Conservation (phyloP, 2,329 filamentous ascomycete genomes). For the Pseudogymnoascus sp. region DNA sequence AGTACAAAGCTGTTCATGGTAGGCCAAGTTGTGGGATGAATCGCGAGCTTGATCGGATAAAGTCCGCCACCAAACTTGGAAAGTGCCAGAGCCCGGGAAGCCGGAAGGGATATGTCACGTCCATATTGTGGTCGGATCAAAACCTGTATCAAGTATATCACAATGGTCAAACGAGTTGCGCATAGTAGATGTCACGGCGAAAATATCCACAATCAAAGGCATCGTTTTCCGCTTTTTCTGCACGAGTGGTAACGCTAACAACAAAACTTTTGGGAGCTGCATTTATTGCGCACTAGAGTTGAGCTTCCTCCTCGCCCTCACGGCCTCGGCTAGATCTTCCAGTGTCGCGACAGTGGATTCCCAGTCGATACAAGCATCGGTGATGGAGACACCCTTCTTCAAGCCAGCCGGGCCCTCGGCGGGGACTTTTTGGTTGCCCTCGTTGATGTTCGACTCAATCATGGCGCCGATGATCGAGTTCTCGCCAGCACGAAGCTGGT, state of each 20-base stretch:
- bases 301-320: slow-evolving; percentile 62
- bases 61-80: neutral
- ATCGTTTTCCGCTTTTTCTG: neutral
- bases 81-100: neutral
- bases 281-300: neutral
- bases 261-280: slow-evolving; percentile 1
- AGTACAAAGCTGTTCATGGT: neutral
- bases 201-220: slow-evolving; percentile 1
- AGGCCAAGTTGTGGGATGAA: neutral
- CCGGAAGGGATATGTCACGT: neutral
- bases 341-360: slow-evolving; percentile 74
- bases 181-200: slow-evolving; percentile 1
- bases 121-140: neutral
- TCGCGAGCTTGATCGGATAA: neutral
- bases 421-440: slow-evolving; percentile 83
- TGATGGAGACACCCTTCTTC: slow-evolving; percentile 89
- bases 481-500: slow-evolving; percentile 84
- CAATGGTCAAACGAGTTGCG: neutral
- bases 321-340: slow-evolving; percentile 77
- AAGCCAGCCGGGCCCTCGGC: slow-evolving; percentile 69
- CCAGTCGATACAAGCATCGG: slow-evolving; percentile 94
- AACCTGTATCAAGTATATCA: neutral
- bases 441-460: slow-evolving; percentile 97
- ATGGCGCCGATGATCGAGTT: slow-evolving; percentile 89
- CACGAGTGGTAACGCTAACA: slow-evolving; percentile 4